Base-by-base conservation (phyloP, 2,329 filamentous ascomycete genomes). In the Talaromyces sp. region DNA sequence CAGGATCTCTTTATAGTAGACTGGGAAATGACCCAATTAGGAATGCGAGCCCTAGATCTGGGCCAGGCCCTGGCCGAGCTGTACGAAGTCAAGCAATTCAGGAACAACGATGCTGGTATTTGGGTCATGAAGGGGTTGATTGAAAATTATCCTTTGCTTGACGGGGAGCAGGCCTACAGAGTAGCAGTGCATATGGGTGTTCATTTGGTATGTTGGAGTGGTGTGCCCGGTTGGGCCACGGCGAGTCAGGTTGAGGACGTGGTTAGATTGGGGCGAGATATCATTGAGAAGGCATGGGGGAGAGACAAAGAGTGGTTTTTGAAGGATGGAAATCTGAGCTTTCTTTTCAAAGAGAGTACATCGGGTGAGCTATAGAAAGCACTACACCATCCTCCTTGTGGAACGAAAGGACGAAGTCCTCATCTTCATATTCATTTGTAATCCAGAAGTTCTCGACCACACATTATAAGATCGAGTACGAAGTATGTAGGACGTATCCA, bases 141-240 rank as follows among this genome's bases (percentile, higher is more conserved):
- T 5, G 48, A 63, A 23, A 46, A 16, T 5, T 63, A 63, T 59
- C 25, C 23, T 9, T 33, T 31, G 37, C 39, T 54, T 5, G 33
- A 25, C n/a, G 35, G 39, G 6, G 48, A 59, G 14, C 58, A 59
- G 14, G 61, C 61, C 5, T 63, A 55, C 21, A 46, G 56, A 18
- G 35, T 23, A 1, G 61, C 61, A 11, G 23, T 58, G 56, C 61
- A 63, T 60, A 52, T 63, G 44, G 61, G 61, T n/a, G 61, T 63
- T 23, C 61, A 63, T 60, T n/a, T 63, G 56, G 61, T 63, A 37
- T 59, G 56, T 28, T 63, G 55, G 56, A 63, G 61, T 33, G 56
- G 16, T 11, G 56, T 60, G 25, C 21, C 61, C 4, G 61, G 61
- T 14, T 63, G 61, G 61, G 61, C 46, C 18, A 14, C 44, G 14